Evolutionary conservation across 345 rosid genomes (phyloP), one percentile per base, ranked within the genome.

Genomic region (Citrus sp.): DNA sequence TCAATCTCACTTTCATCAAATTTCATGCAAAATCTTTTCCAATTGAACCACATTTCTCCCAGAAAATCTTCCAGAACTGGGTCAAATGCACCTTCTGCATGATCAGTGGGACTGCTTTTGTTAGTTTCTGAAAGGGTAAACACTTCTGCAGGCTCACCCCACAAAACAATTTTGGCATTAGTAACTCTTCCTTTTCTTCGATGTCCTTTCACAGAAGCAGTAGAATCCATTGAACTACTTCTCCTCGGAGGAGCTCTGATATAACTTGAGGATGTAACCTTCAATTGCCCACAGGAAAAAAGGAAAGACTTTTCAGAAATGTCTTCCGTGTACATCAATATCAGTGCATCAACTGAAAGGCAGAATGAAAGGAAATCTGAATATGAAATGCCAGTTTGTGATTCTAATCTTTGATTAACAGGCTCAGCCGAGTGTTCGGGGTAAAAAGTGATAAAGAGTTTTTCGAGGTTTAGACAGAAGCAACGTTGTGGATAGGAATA

Each of bases 31-130:
- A 73, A 72, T 54, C 63, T 85, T 78, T 86, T 83, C 98, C 98
- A 93, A 83, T 81, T 87, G 80, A 77, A 71, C 90, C 92, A 91
- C 89, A 90, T 86, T 73, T 92, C 91, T 70, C 87, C 88, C 55
- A 93, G 37, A 80, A 84, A 82, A 28, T 78, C 81, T 81, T 84
- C 85, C 70, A 93, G 78, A 84, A 63, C 81, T 69, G 85, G 68
- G 25, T 71, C 64, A 75, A 73, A 68, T 71, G 74, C 77, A 82
- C 73, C 85, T 77, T 87, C 86, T 78, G 69, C 82, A 64, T 77
- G 83, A 83, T 79, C 87, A 70, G 63, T 38, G 30, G 75, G 70
- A 77, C 61, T 70, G 55, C 72, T 72, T 76, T 78, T 82, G 71
- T 70, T 76, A 71, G 79, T 77, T 81, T 82, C 84, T 42, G 87